These are phyloP conservation scores for Calendula officinalis DNA, from an alignment of 129 eudicot species.

Conservation along the genomic window DNA sequence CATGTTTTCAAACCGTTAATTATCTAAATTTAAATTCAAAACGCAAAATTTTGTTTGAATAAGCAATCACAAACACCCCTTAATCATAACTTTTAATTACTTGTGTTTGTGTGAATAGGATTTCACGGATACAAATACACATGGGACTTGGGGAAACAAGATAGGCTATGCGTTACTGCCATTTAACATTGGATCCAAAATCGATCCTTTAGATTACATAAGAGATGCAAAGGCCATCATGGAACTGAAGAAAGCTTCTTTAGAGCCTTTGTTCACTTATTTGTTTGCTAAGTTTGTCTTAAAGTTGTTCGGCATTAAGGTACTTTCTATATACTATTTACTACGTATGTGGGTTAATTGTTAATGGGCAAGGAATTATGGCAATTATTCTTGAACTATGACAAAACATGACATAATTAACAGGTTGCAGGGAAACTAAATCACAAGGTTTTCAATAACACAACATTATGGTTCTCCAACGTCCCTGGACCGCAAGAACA, in stretches of 20 bases:
- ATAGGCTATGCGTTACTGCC: conserved; percentile 35
- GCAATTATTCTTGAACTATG: neutral
- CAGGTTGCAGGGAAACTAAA: conserved; percentile 35
- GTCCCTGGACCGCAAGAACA: conserved; percentile 42
- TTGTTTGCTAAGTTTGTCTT: conserved; percentile 9
- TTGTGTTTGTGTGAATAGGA: neutral
- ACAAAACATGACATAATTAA: neutral
- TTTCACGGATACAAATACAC: conserved; percentile 12
- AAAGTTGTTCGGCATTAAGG: conserved; percentile 42
- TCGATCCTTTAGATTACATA: conserved; percentile 36
- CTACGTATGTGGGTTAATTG: neutral
- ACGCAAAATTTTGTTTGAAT: no score
- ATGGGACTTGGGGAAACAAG: conserved; percentile 37
- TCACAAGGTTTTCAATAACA: conserved; percentile 29
- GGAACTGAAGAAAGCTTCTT: conserved; percentile 32
- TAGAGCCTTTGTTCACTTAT: conserved; percentile 31
- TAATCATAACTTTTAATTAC: neutral
- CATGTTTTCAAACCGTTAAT: no score
- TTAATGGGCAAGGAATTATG: neutral
- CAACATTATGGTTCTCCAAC: conserved; percentile 38
- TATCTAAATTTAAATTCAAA: no score
- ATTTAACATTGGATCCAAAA: conserved; percentile 13
- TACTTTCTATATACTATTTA: neutral
- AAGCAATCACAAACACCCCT: no score
- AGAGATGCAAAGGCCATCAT: conserved; percentile 27